Evolutionary conservation across 1,139 yeast species (phyloP), one percentile per base, ranked within the genome.

Genomic region (Scheffersomyces titani): DNA sequence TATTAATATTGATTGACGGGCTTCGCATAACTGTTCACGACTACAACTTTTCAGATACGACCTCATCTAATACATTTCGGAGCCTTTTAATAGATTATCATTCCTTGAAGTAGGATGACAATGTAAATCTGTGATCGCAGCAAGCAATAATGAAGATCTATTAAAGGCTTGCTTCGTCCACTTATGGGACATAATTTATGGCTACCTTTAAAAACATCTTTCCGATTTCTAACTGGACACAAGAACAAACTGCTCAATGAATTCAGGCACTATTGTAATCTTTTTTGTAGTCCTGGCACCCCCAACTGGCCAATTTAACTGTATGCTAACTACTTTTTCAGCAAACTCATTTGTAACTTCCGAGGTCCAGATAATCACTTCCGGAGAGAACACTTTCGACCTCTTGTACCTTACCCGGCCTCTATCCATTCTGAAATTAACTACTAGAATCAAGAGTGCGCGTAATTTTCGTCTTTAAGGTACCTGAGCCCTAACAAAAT

Each of bases 201-300:
- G 83, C 21, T 92, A 92, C 65, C 90, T 92, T 6, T 90, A 81
- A 54, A 79, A 89, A 1, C 65, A 73, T 30, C 78, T 85, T 54
- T 92, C 97, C 0, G 75, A 80, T 48, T 92, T 89, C 70, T 70
- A 72, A 52, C 97, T 97, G 0, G 89, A 63, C 97, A 92, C 68
- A 87, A 87, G 57, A 89, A 90, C 64, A 97, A 97, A 0, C 78
- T 92, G 57, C 88, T 93, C 67, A 92, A 92, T 70, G 97, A 92
- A 72, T 92, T 91, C 69, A 77, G 91, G 64, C 91, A 97, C 66
- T 92, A 90, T 67, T n/a, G n/a, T n/a, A n/a, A n/a, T n/a, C n/a
- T n/a, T n/a, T n/a, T n/a, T n/a, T n/a, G n/a, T n/a, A n/a, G n/a
- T n/a, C n/a, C n/a, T n/a, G n/a, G n/a, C n/a, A n/a, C n/a, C n/a